A percentile compares a stretch with the other conserved stretches of the same genome.
Conservation (phyloP, 805 yeast species). For the Ogataea pini region DNA sequence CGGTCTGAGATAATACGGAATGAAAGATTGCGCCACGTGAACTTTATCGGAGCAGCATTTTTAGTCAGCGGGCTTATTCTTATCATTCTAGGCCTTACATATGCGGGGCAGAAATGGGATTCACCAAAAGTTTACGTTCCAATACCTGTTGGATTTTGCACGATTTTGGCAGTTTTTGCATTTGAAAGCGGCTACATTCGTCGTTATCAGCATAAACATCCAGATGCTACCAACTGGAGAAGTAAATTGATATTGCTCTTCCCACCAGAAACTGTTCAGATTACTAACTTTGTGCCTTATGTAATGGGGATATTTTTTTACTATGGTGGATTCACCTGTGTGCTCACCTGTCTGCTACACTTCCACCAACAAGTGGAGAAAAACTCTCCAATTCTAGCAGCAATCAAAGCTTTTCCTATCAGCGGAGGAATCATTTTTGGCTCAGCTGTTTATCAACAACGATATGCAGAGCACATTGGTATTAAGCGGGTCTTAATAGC, state of each 20-base stretch:
- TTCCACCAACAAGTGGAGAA: constrained; percentile 33
- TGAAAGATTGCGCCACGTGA: constrained; percentile 38
- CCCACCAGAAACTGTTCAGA: constrained; percentile 24
- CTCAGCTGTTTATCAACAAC: constrained; percentile 23
- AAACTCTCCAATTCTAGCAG: constrained; percentile 37
- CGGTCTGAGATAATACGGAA: constrained; percentile 29
- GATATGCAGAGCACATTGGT: constrained; percentile 23
- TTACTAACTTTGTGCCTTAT: constrained; percentile 28
- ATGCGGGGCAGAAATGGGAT: constrained; percentile 47
- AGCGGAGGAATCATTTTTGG: constrained; percentile 36
- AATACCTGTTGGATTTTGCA: constrained; percentile 39
- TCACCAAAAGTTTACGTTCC: constrained; percentile 44
- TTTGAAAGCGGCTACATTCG: constrained; percentile 43
- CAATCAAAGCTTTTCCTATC: constrained; percentile 39
- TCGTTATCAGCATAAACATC: constrained; percentile 46
- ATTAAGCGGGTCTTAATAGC: constrained; percentile 19
- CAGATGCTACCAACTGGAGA: constrained; percentile 32
- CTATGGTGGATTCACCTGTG: constrained; percentile 16
- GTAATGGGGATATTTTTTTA: constrained; percentile 14
- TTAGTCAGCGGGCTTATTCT: constrained; percentile 41
- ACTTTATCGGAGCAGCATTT: constrained; percentile 13
- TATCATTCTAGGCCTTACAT: constrained; percentile 45
- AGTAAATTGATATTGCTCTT: constrained; percentile 23
- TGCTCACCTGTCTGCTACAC: constrained; percentile 16
- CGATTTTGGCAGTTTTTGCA: constrained; percentile 29